These are phyloP conservation scores for Linum trigynum DNA, from an alignment of 345 rosid genomes.

Conservation along the genomic window DNA sequence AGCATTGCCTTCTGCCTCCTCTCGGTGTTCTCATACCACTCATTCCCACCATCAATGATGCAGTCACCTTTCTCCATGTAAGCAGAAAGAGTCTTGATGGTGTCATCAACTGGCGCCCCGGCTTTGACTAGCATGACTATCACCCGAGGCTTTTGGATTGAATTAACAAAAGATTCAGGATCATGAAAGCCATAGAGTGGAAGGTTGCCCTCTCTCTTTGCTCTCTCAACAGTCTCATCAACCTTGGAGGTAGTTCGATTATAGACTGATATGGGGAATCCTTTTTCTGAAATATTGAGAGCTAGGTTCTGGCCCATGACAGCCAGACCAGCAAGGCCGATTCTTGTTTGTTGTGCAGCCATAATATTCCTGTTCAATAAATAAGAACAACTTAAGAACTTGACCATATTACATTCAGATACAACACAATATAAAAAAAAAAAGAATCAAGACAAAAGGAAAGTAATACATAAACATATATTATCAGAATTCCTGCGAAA, in stretches of 20 bases:
- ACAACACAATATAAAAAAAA: too few species aligned
- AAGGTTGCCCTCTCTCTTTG: slow-evolving; percentile 73
- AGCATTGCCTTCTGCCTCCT: slow-evolving; percentile 67
- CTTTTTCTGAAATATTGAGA: slow-evolving; percentile 88
- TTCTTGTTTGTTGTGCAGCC: slow-evolving; percentile 61
- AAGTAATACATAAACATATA: too few species aligned
- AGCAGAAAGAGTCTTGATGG: slow-evolving; percentile 75
- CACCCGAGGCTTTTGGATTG: slow-evolving; percentile 84
- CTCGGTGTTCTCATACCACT: slow-evolving; percentile 97
- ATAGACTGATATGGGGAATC: slow-evolving; percentile 91
- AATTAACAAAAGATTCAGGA: slow-evolving; percentile 66
- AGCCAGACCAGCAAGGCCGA: slow-evolving; percentile 91
- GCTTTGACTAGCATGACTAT: slow-evolving; percentile 96
- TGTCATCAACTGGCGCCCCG: slow-evolving; percentile 85
- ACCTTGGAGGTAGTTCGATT: slow-evolving; percentile 84
- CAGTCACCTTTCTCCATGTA: slow-evolving; percentile 91
- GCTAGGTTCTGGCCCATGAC: slow-evolving; percentile 98
- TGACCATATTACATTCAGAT: not conserved
- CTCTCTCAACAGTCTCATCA: slow-evolving; percentile 84
- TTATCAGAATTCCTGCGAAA: too few species aligned
- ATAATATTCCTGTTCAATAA: slow-evolving; percentile 32
- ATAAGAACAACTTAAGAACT: not conserved
- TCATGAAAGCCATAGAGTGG: slow-evolving; percentile 80
- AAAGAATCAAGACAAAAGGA: not conserved
- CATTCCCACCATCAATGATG: slow-evolving; percentile 92